Evolutionary conservation across 345 rosid species (phyloP), one percentile per base, ranked within the genome.

Genomic region (Eutrema yunnanense): DNA sequence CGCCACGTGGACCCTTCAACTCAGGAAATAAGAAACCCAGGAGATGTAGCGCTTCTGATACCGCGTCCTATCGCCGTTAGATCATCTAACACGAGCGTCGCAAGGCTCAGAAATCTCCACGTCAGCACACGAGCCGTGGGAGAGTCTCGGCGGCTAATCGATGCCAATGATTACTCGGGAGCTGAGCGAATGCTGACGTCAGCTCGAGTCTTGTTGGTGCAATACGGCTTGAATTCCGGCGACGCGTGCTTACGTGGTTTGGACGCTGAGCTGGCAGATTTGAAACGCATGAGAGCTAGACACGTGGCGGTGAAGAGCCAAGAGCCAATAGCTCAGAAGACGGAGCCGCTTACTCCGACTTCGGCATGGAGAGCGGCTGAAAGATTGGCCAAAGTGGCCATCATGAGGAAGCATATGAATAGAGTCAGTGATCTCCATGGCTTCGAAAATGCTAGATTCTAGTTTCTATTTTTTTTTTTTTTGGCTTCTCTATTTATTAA

Each of bases 361-460:
- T 92, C 98, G 67, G 98, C 92, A 22, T 92, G 98, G 98, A 79
- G 88, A 75, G 93, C 96, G 26, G 98, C 98, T 11, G 98, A 92
- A 76, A 84, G 90, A 71, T 86, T 92, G 85, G 98, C 98, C 76
- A 90, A 92, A 68, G 86, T 92, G 63, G 98, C 98, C 33, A 85
- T 90, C 6, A 92, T 81, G 96, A 88, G 87, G 80, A 92, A 90
- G 77, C 93, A 91, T 60, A 80, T 92, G 96, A 92, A 92, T 72
- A 85, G 95, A 75, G 96, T 92, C 30, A 88, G 98, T 73, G 98
- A 92, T 55, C 82, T 92, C 75, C 98, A 92, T 82, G 98, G 98
- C 62, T 90, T 92, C 71, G 98, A 92, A 77, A 87, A 92, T 74
- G 98, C 98, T 14, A 90, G 98, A 86, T 92, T 92, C 79, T 89